A percentile compares a stretch with the other conserved stretches of the same genome.
Conservation (phyloP, 768 basidiomycete genomes). For the Lanmaoa rubissima region DNA sequence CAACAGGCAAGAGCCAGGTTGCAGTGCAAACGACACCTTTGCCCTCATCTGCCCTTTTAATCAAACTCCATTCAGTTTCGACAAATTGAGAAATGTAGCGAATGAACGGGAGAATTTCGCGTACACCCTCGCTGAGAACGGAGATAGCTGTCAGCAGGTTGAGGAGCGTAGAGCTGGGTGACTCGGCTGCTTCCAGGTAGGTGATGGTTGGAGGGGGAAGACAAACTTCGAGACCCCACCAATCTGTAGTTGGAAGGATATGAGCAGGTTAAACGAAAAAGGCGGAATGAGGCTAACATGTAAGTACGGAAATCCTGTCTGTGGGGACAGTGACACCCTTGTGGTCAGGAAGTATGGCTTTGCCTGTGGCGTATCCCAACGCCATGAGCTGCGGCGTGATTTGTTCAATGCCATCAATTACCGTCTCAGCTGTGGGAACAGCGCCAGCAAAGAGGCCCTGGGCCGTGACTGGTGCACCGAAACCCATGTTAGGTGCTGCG, state of each 20-base stretch:
- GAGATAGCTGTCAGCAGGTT: constrained; percentile 75
- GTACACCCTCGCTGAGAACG: constrained; percentile 67
- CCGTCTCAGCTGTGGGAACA: constrained; percentile 70
- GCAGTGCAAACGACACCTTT: constrained; percentile 84
- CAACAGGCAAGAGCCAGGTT: constrained; percentile 87
- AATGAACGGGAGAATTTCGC: constrained; percentile 81
- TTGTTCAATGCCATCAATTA: constrained; percentile 64
- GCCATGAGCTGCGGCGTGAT: constrained; percentile 79
- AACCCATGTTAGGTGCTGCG: constrained; percentile 58
- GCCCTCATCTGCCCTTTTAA: constrained; percentile 63
- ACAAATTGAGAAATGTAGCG: constrained; percentile 80
- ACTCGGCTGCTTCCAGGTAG: constrained; percentile 65
- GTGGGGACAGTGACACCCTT: constrained; percentile 67
- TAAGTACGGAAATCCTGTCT: constrained; percentile 75
- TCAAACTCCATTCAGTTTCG: constrained; percentile 69
- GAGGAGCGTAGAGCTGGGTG: constrained; percentile 51
- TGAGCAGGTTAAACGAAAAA: constrained; percentile 4
- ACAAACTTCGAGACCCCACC: constrained; percentile 86
- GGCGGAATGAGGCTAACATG: constrained; percentile 52
- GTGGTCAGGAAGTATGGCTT: constrained; percentile 63
- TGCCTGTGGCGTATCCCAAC: constrained; percentile 73
- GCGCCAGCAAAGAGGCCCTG: constrained; percentile 70
- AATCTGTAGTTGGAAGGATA: constrained; percentile 47
- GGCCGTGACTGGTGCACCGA: constrained; percentile 71
- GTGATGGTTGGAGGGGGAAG: constrained; percentile 69